Evolutionary conservation across 345 rosid species (phyloP).

Genomic region (Syzygium jambos): DNA sequence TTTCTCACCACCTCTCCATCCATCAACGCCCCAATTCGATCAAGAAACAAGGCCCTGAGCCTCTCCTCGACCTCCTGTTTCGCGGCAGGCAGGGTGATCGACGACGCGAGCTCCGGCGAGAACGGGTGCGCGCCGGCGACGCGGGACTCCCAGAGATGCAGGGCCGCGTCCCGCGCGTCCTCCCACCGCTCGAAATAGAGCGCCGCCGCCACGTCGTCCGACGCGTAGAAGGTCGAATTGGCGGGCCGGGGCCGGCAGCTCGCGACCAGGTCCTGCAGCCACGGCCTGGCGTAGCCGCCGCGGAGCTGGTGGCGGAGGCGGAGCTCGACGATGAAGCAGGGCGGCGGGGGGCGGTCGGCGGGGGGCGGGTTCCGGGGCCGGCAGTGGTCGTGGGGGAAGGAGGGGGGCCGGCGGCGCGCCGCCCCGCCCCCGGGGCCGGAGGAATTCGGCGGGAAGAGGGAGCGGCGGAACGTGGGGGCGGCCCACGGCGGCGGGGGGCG

Average conservation of each 20-base stretch:
- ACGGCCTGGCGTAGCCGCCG: background rate
- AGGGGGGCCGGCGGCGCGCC: background rate
- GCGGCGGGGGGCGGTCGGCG: background rate
- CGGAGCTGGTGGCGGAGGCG: background rate
- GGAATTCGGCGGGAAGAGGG: background rate
- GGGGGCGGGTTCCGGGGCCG: background rate
- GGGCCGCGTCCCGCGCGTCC: slow-evolving; percentile 11
- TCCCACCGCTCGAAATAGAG: slow-evolving; percentile 3
- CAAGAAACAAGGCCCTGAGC: slow-evolving; percentile 25
- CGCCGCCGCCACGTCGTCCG: background rate
- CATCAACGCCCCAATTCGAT: slow-evolving; percentile 21
- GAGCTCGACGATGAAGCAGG: slow-evolving; percentile 6
- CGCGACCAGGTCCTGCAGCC: background rate
- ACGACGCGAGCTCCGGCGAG: slow-evolving; percentile 11
- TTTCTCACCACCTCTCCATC: slow-evolving; percentile 33
- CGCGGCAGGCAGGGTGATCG: slow-evolving; percentile 28
- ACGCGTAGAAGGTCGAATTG: background rate
- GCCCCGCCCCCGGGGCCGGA: background rate
- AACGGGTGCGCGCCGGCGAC: background rate
- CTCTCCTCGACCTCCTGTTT: slow-evolving; percentile 24
- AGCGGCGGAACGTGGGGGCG: background rate
- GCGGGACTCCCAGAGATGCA: slow-evolving; percentile 2
- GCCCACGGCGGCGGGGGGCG: background rate
- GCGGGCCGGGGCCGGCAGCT: slow-evolving; percentile 1
- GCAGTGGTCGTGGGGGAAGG: background rate